Conservation (phyloP, 1,284 basidiomycete genomes). For the Porodaedalea pini region DNA sequence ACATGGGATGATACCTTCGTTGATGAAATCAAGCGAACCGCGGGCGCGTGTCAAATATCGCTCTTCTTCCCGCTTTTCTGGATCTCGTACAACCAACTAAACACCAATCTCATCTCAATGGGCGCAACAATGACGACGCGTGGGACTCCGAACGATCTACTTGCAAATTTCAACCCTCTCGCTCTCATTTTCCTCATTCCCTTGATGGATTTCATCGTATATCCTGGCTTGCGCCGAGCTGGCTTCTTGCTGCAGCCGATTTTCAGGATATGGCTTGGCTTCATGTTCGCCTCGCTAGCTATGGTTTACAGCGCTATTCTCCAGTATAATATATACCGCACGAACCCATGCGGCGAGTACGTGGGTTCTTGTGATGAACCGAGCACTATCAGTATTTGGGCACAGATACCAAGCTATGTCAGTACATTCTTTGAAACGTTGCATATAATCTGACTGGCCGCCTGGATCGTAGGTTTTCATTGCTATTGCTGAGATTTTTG, state of each 20-base stretch:
- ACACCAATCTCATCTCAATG: slow-evolving; percentile 54
- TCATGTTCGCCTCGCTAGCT: slow-evolving; percentile 51
- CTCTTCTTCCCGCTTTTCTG: slow-evolving; percentile 55
- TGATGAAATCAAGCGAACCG: slow-evolving; percentile 57
- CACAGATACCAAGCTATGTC: slow-evolving; percentile 26
- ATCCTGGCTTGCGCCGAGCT: slow-evolving; percentile 48
- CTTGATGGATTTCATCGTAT: slow-evolving; percentile 48
- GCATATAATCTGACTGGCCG: neutral
- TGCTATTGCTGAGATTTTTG: slow-evolving; percentile 54
- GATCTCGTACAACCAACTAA: slow-evolving; percentile 51
- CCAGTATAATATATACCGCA: slow-evolving; percentile 45
- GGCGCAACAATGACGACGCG: slow-evolving; percentile 46
- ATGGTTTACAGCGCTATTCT: slow-evolving; percentile 64
- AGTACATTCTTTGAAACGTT: neutral
- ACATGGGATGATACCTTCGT: slow-evolving; percentile 59
- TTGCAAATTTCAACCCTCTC: slow-evolving; percentile 61
- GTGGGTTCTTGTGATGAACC: slow-evolving; percentile 34
- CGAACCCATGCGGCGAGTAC: slow-evolving; percentile 46
- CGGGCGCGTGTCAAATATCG: slow-evolving; percentile 67
- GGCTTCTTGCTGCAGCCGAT: slow-evolving; percentile 59
- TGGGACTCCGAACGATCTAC: slow-evolving; percentile 57
- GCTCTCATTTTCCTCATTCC: slow-evolving; percentile 48
- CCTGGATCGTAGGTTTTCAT: slow-evolving; percentile 47
- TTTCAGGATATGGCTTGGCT: slow-evolving; percentile 62
- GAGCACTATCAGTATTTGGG: slow-evolving; percentile 48